phyloP scores from a whole-genome alignment of 1,284 basidiomycete genomes.

The Apiotrichum sp. region DNA sequence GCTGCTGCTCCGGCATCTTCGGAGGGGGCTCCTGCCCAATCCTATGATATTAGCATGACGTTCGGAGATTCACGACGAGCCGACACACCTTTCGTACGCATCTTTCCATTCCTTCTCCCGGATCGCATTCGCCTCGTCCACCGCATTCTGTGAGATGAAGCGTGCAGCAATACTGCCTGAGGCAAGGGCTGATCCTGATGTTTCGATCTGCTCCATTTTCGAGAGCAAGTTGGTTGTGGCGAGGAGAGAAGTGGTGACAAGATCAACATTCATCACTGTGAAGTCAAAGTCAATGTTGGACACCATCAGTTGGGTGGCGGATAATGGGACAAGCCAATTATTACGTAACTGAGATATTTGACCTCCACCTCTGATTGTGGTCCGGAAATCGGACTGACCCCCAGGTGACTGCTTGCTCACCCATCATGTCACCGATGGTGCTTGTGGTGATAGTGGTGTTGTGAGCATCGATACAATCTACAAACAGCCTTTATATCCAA shows the following conservation, averaged over 20 bases:
- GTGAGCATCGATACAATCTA: no score
- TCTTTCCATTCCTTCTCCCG: conserved; percentile 86
- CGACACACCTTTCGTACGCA: conserved; percentile 72
- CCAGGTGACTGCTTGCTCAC: no score
- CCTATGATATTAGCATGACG: conserved; percentile 42
- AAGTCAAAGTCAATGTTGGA: no score
- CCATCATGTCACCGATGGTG: no score
- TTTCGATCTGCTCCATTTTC: conserved; percentile 18
- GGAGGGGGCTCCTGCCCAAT: conserved; percentile 82
- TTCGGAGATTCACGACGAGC: background rate
- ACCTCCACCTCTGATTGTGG: no score
- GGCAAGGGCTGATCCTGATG: conserved; percentile 18
- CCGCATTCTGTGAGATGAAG: conserved; percentile 62
- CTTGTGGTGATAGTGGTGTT: no score
- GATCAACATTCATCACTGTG: background rate
- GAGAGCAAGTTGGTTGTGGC: background rate
- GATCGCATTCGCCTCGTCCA: conserved; percentile 68
- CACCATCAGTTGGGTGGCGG: no score
- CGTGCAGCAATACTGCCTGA: conserved; percentile 40
- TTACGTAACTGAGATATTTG: no score
- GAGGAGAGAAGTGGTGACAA: background rate
- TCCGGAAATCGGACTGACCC: no score
- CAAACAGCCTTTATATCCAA: background rate
- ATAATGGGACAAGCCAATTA: no score
- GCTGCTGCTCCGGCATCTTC: conserved; percentile 52